Conservation (phyloP, 306 rosid species). For the Phaseolus lunatus region DNA sequence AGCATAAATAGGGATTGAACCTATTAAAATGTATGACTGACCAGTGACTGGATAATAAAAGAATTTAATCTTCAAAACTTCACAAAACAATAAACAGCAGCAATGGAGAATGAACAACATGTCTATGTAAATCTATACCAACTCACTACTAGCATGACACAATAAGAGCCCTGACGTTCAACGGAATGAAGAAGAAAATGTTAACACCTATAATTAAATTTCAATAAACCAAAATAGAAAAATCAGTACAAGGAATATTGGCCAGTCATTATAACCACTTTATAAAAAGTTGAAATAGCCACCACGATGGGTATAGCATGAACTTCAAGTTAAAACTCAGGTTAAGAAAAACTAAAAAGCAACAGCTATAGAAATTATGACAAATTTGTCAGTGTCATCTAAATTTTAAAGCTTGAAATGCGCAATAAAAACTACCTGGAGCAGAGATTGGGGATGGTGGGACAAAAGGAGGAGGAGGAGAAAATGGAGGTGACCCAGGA, state of each 20-base stretch:
- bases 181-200: too few species aligned
- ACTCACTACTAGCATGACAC: too few species aligned
- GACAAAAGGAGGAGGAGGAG: conserved; percentile 99
- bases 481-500: conserved; percentile 99
- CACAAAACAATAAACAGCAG: not conserved
- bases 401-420: conserved; percentile 3
- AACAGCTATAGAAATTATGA: not conserved
- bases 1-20: conserved; percentile 27
- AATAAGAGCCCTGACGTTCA: not conserved
- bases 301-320: not conserved
- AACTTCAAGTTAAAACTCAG: not conserved
- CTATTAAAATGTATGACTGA: not conserved
- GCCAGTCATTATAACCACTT: not conserved
- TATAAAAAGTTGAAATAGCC: conserved; percentile 8
- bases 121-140: not conserved
- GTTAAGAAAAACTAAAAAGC: not conserved
- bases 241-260: not conserved
- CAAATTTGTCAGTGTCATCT: not conserved
- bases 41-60: conserved; percentile 11
- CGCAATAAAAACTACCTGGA: conserved; percentile 68
- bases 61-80: conserved; percentile 17
- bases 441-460: conserved; percentile 85
- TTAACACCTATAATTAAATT: not conserved
- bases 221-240: not conserved
- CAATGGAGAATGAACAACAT: not conserved